Base-by-base conservation (phyloP, 2,329 filamentous ascomycete species). In the Phaeoacremonium minimum region DNA sequence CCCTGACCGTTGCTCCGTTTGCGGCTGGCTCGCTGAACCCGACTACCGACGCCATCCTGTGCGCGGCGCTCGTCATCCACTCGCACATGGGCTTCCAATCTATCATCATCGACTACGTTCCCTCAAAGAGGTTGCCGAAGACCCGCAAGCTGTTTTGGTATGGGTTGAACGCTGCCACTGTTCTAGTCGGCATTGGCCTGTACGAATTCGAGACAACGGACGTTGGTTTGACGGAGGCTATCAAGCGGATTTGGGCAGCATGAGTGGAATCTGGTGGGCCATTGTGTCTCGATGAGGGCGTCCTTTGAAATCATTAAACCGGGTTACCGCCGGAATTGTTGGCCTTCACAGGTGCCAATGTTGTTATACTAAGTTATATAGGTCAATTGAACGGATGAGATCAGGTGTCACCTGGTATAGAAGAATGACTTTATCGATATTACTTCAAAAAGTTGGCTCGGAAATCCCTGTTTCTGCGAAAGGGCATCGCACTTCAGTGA, bases 151-250 rank as follows among this genome's bases (percentile, higher is more conserved):
- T 70, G n/a, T 73, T 82, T 58, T 78, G 76, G 62, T 97, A 89
- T 89, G 69, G 73, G 26, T 77, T 97, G 45, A 89, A 90, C 55
- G 66, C 73, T 31, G 82, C 78, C 42, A 96, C 94, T 9, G 71
- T 91, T 40, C 69, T 87, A 35, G 87, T 90, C 45, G 89, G 86
- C 34, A 75, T 95, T 47, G 90, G 90, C 40, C 75, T 97, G 55
- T 98, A 98, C 68, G 91, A 97, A 66, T 97, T 97, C 55, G 93
- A 98, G 81, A 98, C 93, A 19, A 97, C 96, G 58, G 93, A 98
- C 51, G 88, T 98, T 35, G 93, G 93, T 48, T 63, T 98, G 42
- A 95, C 89, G 7, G 91, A 95, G 74, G 84, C 83, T 19, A 74
- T 96, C 48, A 88, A 85, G 75, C 79, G 85, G 58, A 71, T 97